phyloP scores from a whole-genome alignment of 176 grass and related monocot genomes.

The Rhynchospora tenuis region DNA sequence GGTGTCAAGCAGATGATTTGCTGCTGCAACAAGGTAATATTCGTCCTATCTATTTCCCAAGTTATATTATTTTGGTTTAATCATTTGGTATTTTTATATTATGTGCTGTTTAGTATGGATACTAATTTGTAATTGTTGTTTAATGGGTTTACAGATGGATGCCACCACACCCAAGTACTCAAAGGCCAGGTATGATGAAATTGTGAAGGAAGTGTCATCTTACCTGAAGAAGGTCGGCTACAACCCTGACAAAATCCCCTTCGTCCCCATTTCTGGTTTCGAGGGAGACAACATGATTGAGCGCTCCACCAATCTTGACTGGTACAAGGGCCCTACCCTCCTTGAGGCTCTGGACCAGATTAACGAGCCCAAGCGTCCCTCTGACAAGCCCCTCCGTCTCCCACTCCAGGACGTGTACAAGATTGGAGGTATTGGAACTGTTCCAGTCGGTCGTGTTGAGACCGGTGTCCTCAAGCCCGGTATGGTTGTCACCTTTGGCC shows the following conservation, averaged over 20 bases:
- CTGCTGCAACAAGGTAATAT: slow-evolving; percentile 38
- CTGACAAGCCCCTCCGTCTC: slow-evolving; percentile 32
- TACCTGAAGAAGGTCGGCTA: slow-evolving; percentile 43
- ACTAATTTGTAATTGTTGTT: not conserved
- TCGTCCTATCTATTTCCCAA: not conserved
- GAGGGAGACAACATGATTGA: slow-evolving; percentile 50
- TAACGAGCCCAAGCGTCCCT: slow-evolving; percentile 26
- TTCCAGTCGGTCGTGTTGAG: slow-evolving; percentile 25
- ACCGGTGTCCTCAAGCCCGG: slow-evolving; percentile 21
- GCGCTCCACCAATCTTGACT: slow-evolving; percentile 43
- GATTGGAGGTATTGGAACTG: slow-evolving; percentile 30
- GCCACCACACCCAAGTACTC: slow-evolving; percentile 43
- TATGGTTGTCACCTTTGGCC: slow-evolving; percentile 26
- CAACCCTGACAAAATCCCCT: slow-evolving; percentile 38
- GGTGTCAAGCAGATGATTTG: slow-evolving; percentile 46
- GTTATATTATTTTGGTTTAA: not conserved
- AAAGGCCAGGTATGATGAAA: slow-evolving; percentile 36
- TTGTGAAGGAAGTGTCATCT: slow-evolving; percentile 42
- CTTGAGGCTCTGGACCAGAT: slow-evolving; percentile 38
- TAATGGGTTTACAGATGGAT: slow-evolving; percentile 32
- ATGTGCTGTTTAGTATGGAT: not conserved
- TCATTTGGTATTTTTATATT: not conserved
- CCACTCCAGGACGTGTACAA: slow-evolving; percentile 33
- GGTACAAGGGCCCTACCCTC: slow-evolving; percentile 45
- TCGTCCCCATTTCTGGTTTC: slow-evolving; percentile 37